Evolutionary conservation across 176 grass and related monocot genomes (phyloP), one percentile per base, ranked within the genome.

Genomic region (Oryza australiensis): DNA sequence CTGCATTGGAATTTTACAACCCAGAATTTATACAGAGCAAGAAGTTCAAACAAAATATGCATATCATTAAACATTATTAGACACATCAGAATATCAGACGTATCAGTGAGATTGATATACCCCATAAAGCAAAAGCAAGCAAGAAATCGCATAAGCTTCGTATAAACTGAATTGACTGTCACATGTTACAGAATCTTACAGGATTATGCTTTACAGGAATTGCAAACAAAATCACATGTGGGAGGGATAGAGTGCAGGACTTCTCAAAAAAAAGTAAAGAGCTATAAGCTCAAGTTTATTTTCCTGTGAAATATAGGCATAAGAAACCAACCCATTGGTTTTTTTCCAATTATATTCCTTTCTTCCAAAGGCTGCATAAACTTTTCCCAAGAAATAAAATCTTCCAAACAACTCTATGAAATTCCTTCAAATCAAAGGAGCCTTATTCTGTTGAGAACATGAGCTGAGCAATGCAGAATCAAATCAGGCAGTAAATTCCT

Each of bases 1-100:
- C 95, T 98, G 84, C 73, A 80, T 55, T 63, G 86, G 37, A 33
- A 85, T 81, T 73, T 2, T 59, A 75, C 20, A 79, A 66, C 32
- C 9, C 48, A 5, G 9, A 69, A 70, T 80, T 77, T 74, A 49
- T 10, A 72, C 16, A 85, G 49, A 37, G 60, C 26, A 80, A 81
- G 53, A 72, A 87, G 24, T 70, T 67, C 27, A 60, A 66, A 62
- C 18, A 80, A 66, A 74, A 70, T 15, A 35, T 67, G 18, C 2
- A 76, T 13, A 75, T 48, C 74, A 75, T 62, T 43, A 77, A 85
- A 75, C 37, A 86, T 64, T 57, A 24, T 57, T 73, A 30, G 13
- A 29, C 23, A 59, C 26, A 64, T 62, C 26, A 8, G 32, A 32
- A 20, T 4, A 46, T 41, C 11, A 4, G 20, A 32, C 0, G 5